Evolutionary conservation across 108 stramenopile genomes (phyloP), one percentile per base, ranked within the genome.

Genomic region (Discostella pseudostelligera): DNA sequence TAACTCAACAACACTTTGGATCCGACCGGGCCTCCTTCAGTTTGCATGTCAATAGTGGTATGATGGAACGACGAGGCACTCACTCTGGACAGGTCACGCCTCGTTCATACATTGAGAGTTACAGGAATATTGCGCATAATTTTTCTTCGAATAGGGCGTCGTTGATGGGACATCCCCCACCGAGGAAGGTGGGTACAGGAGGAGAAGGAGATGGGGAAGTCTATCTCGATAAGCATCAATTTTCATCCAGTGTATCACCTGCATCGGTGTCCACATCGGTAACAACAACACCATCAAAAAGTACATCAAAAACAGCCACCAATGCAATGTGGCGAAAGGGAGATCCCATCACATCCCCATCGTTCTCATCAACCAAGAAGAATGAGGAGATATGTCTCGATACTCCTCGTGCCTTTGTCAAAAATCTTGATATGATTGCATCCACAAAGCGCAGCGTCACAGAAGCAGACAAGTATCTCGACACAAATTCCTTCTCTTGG

Each of bases 401-500:
- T 24, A 51, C 50, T 1, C 50, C 50, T 13, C 50, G 50, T 13
- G 50, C 50, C 25, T 51, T 51, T 10, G 24, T 10, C 5, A 51
- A 25, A 25, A 51, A 51, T 25, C 50, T 51, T 13, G 14, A 22
- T 24, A 51, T 51, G 50, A 24, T 51, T 13, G 3, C 50, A 0
- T 13, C 50, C 50, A 28, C 50, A 3, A 28, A 25, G 3, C 50
- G 50, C 24, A 10, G 25, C 9, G 6, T 8, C 13, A 51, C 21
- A 1, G 50, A 51, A n/a, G 50, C 50, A 21, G 50, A 51, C 25
- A 51, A 51, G 10, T 51, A 25, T 24, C 50, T 51, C 21, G 24
- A 51, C 50, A 51, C 24, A 21, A 51, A 51, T 51, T 51, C 50
- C 50, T 51, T 51, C 50, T 51, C 50, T 13, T 51, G 50, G 50